Evolutionary conservation across 352 stramenopile species (phyloP).

Genomic region (Globisporangium lucens): DNA sequence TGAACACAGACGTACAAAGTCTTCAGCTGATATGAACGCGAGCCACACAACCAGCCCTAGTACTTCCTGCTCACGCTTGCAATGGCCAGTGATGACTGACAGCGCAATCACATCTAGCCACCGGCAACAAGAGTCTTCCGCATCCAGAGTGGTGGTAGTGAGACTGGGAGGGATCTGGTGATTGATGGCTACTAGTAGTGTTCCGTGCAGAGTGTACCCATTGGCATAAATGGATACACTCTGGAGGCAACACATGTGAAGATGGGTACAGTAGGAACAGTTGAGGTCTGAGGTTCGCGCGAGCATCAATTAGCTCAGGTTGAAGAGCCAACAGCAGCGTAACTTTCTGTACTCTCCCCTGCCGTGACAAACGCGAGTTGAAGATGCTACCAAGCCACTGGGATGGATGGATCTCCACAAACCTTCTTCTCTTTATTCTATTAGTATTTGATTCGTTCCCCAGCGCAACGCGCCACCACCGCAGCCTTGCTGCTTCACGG

Average conservation of each 20-base stretch:
- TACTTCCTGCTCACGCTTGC: no score
- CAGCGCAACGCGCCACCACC: not conserved
- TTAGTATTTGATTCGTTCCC: not conserved
- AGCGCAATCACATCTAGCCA: not conserved
- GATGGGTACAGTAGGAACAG: not conserved
- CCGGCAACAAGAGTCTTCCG: not conserved
- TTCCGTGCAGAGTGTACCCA: not conserved
- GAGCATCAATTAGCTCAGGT: not conserved
- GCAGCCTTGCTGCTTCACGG: not conserved
- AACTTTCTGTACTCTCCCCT: not conserved
- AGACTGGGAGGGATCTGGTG: no score
- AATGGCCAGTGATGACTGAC: no score
- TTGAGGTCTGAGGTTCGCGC: not conserved
- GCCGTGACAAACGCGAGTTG: not conserved
- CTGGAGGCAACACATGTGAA: not conserved
- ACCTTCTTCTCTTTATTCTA: not conserved
- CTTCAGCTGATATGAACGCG: not conserved
- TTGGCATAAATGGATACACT: not conserved
- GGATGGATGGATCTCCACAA: not conserved
- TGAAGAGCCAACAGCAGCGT: no score
- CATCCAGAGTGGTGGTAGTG: no score
- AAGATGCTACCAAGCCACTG: not conserved
- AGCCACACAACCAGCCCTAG: not conserved
- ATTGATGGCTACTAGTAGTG: no score
- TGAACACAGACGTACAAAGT: not conserved